Evolutionary conservation across 169 alveolate genomes (phyloP), one percentile per base, ranked within the genome.

Genomic region (Plasmodium relictum): DNA sequence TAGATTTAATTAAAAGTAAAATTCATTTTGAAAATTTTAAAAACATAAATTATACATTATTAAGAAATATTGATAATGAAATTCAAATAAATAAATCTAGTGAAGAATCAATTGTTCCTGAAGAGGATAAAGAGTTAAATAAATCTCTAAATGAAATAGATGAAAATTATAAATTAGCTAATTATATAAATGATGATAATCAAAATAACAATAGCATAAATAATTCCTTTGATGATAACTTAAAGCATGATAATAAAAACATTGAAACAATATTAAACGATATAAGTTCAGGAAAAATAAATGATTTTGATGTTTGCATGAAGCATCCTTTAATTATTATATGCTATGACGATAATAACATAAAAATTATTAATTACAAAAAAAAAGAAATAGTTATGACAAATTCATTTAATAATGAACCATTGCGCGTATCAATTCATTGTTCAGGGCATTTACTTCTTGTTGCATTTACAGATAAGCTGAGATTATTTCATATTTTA

Each of bases 381-480:
- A 83, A 83, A 62, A 83, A 83, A 8, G 85, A 83, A 56, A 56
- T 68, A 56, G 85, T 83, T 14, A 68, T 83, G 50, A 16, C 59
- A 0, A 69, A 58, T 31, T 83, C 91, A 0, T 83, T 83, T 83
- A 83, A 83, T 61, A 83, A 83, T 61, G 91, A 83, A 54, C 91
- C 91, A 12, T 54, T 83, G 10, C 72, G 42, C n/a, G 54, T 68
- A 31, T 83, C 91, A 0, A 50, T 83, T 42, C 91, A 83, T 45
- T 83, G 91, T 39, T 69, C 91, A 0, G 91, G 91, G 3, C 91
- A 83, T 44, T 9, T 83, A 68, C 45, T 83, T 2, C 45, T 83
- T 12, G 91, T 83, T 8, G 70, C 91, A 0, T 83, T 83, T 44
- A 83, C 91, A 41, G 91, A 83, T 42, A 83, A 70, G 12, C 45